A percentile compares a stretch with the other conserved stretches of the same genome.
Evolutionary conservation across 352 stramenopile species (phyloP).

Genomic region (Globisporangium solare): DNA sequence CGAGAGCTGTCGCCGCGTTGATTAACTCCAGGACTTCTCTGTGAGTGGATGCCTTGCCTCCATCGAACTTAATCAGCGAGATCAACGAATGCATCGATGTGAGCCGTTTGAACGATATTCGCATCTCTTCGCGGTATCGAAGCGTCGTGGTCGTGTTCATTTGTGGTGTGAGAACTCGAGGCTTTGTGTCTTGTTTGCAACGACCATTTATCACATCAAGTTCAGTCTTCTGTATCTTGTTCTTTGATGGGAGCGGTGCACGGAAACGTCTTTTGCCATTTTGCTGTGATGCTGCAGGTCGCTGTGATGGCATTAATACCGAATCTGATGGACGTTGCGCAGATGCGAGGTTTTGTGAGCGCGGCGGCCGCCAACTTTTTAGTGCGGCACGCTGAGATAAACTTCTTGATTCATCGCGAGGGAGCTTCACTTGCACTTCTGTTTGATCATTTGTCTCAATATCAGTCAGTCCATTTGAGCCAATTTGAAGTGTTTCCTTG

Average conservation of each 20-base stretch:
- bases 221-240: slow-evolving; percentile 7
- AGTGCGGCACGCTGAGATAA: background rate
- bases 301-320: background rate
- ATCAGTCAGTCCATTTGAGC: background rate
- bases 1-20: slow-evolving; percentile 23
- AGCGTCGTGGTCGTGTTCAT: slow-evolving; percentile 7
- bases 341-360: background rate
- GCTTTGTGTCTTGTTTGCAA: slow-evolving; percentile 19
- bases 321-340: background rate
- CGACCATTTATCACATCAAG: background rate
- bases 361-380: slow-evolving; percentile 1
- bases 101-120: slow-evolving; percentile 33
- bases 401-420: background rate
- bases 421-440: background rate
- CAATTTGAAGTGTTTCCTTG: background rate
- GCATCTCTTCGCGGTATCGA: slow-evolving; percentile 36
- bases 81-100: slow-evolving; percentile 10
- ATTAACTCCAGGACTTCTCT: slow-evolving; percentile 26
- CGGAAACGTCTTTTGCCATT: slow-evolving; percentile 28
- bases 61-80: slow-evolving; percentile 5
- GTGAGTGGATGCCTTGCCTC: background rate
- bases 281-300: slow-evolving; percentile 4
- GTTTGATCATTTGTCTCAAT: background rate
- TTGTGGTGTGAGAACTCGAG: background rate
- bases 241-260: slow-evolving; percentile 38